A percentile compares a stretch with the other conserved stretches of the same genome.
Conservation (phyloP, 2,329 filamentous ascomycete species). For the Venturia asperata region DNA sequence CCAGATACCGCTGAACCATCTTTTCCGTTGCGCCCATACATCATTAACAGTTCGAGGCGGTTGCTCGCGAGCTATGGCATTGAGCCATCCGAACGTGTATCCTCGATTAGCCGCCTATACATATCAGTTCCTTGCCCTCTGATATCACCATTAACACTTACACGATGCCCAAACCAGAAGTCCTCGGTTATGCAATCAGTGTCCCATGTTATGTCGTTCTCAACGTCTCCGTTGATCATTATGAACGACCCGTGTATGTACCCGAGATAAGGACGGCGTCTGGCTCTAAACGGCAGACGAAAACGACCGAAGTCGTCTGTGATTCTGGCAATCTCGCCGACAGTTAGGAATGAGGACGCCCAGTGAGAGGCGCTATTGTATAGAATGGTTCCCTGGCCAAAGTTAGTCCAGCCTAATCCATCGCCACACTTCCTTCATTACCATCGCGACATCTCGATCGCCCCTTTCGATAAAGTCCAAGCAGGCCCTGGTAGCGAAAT, state of each 20-base stretch:
- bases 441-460: neutral
- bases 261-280: no score
- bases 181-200: constrained; percentile 19
- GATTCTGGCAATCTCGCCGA: no score
- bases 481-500: constrained; percentile 12
- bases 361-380: no score
- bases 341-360: no score
- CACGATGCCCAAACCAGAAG: constrained; percentile 18
- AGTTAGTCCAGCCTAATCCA: no score
- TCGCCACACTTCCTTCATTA: neutral
- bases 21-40: constrained; percentile 14
- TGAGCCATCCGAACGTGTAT: constrained; percentile 20
- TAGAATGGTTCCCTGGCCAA: no score
- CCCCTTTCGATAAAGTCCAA: constrained; percentile 9
- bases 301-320: no score
- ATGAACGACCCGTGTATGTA: no score
- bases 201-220: constrained; percentile 18
- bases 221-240: constrained; percentile 16
- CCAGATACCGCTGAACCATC: constrained; percentile 19
- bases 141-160: neutral
- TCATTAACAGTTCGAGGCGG: constrained; percentile 16
- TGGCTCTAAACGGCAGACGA: no score
- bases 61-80: constrained; percentile 20
- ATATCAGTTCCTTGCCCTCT: neutral
- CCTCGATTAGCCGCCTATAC: constrained; percentile 11